Conservation (phyloP, 306 rosid species). For the Nissolia schottii region DNA sequence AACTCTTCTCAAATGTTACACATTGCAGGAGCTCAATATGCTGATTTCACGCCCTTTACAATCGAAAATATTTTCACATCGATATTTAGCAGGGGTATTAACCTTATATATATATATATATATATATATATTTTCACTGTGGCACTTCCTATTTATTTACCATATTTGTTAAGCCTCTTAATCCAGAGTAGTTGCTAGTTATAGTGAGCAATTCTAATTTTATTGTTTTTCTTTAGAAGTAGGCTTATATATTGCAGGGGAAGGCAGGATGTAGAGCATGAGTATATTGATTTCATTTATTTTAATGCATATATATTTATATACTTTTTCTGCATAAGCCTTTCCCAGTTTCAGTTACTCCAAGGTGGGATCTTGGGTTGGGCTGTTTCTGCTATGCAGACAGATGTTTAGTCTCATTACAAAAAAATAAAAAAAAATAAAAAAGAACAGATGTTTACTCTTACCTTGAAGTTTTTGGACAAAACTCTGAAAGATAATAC, state of each 20-base stretch:
- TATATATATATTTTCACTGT: no score
- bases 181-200: background rate
- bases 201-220: background rate
- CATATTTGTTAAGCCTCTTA: background rate
- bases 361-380: slow-evolving; percentile 4
- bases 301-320: background rate
- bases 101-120: no score
- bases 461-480: background rate
- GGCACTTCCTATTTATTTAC: background rate
- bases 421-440: no score
- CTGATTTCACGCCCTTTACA: slow-evolving; percentile 81
- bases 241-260: background rate
- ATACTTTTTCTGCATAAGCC: background rate
- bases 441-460: no score
- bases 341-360: background rate
- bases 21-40: slow-evolving; percentile 64
- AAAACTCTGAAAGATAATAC: background rate
- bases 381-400: background rate
- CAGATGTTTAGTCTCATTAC: no score
- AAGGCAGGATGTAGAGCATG: slow-evolving; percentile 2
- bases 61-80: slow-evolving; percentile 76
- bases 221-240: background rate
- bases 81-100: slow-evolving; percentile 87
- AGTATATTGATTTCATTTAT: slow-evolving; percentile 1
- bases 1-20: slow-evolving; percentile 8